A percentile compares a stretch with the other conserved stretches of the same genome.
These are phyloP conservation scores for Hysterangium stoloniferum DNA, from an alignment of 768 basidiomycete genomes.

Conservation along the genomic window DNA sequence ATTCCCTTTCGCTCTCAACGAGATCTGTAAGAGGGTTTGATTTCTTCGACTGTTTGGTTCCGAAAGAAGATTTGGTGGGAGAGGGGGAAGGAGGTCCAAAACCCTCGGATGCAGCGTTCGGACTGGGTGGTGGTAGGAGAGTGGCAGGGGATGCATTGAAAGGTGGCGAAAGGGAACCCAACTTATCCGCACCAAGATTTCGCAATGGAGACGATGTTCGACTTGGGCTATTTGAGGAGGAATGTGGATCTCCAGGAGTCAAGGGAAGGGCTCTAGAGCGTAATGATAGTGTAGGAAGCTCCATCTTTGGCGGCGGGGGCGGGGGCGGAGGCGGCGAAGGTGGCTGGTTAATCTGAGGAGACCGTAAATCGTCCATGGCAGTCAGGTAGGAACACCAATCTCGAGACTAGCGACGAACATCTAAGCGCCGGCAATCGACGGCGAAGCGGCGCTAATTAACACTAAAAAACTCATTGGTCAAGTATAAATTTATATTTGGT, in stretches of 20 bases:
- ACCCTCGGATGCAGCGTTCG: not conserved
- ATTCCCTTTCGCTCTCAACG: slow-evolving; percentile 86
- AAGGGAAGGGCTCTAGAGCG: slow-evolving; percentile 7
- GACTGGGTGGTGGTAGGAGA: not conserved
- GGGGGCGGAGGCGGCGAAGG: slow-evolving; percentile 13
- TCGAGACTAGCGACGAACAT: too few relatives aligned
- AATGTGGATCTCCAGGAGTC: slow-evolving; percentile 20
- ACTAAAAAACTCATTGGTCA: too few relatives aligned
- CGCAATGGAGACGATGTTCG: not conserved
- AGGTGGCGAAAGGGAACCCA: not conserved
- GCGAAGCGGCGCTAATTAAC: too few relatives aligned
- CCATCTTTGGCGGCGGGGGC: slow-evolving; percentile 21
- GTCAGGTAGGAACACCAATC: too few relatives aligned
- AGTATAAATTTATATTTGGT: too few relatives aligned
- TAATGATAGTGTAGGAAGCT: slow-evolving; percentile 9
- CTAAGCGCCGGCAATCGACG: too few relatives aligned
- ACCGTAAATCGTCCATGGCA: too few relatives aligned
- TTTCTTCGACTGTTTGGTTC: slow-evolving; percentile 38
- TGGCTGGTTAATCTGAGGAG: too few relatives aligned
- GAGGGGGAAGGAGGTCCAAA: not conserved
- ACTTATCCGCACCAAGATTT: slow-evolving; percentile 1
- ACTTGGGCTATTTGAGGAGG: slow-evolving; percentile 18
- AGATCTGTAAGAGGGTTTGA: slow-evolving; percentile 85
- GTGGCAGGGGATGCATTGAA: slow-evolving; percentile 1
- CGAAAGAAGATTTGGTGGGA: not conserved